Conservation (phyloP, 2,329 filamentous ascomycete species). For the Colletotrichum filicis region DNA sequence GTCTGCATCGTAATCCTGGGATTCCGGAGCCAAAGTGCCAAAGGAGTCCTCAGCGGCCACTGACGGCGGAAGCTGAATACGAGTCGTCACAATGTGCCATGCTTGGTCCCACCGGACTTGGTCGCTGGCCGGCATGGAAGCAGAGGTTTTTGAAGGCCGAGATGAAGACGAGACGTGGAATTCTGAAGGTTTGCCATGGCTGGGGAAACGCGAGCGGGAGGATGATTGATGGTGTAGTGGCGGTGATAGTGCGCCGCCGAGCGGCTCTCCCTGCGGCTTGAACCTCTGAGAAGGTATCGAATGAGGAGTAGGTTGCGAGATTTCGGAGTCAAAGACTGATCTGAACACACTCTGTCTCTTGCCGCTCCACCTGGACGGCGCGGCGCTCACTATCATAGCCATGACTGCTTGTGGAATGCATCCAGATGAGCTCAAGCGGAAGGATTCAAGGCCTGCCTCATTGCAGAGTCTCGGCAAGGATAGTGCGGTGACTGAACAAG, state of each 20-base stretch:
- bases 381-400: conserved; percentile 20
- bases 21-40: conserved; percentile 56
- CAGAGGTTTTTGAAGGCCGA: conserved; percentile 8
- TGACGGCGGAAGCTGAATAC: conserved; percentile 66
- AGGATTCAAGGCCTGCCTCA: conserved; percentile 27
- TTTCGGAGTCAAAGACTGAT: conserved; percentile 66
- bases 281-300: conserved; percentile 51
- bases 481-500: background rate
- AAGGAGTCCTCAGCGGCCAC: conserved; percentile 66
- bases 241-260: conserved; percentile 51
- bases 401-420: conserved; percentile 11
- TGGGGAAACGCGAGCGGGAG: conserved; percentile 22
- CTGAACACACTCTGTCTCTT: conserved; percentile 60
- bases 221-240: conserved; percentile 38
- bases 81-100: conserved; percentile 70
- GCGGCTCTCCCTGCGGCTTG: conserved; percentile 55
- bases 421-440: conserved; percentile 16
- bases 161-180: conserved; percentile 38
- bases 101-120: conserved; percentile 70
- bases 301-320: conserved; percentile 60
- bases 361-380: conserved; percentile 30
- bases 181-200: conserved; percentile 6
- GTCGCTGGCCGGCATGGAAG: conserved; percentile 50
- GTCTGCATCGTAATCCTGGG: conserved; percentile 53
- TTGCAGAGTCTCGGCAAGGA: conserved; percentile 12